Conservation (phyloP, 2,329 filamentous ascomycete species). For the Microdochium trichocladiopsis region DNA sequence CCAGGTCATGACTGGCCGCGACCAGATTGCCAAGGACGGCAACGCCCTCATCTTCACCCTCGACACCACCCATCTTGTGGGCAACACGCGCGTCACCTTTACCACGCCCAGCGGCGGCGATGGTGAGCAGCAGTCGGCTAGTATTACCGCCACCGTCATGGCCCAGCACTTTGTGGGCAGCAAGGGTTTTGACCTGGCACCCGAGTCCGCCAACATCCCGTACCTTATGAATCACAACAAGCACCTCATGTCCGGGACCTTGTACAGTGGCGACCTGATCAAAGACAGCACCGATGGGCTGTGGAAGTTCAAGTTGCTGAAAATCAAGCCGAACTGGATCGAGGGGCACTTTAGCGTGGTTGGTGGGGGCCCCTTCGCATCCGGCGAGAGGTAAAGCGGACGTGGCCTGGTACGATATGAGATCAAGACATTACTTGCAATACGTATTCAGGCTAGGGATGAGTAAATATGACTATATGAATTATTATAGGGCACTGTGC, state of each 20-base stretch:
- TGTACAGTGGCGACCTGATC: neutral
- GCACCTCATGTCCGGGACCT: neutral
- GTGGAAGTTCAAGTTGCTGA: neutral
- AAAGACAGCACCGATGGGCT: neutral
- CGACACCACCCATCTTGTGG: conserved; percentile 11
- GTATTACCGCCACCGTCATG: neutral
- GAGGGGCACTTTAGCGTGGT: neutral
- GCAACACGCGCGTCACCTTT: conserved; percentile 4
- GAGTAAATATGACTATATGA: too few species aligned
- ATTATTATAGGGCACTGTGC: neutral
- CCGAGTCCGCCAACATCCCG: neutral
- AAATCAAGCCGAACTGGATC: neutral
- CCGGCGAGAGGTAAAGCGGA: neutral
- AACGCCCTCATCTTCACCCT: conserved; percentile 14
- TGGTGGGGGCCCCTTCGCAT: neutral
- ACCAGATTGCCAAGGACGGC: conserved; percentile 10
- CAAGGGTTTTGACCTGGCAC: neutral
- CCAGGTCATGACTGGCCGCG: conserved; percentile 10
- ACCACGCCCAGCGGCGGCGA: too few species aligned
- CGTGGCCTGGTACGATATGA: too few species aligned
- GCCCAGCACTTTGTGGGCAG: neutral
- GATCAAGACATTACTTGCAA: neutral
- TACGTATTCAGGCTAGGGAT: too few species aligned
- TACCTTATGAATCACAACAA: neutral
- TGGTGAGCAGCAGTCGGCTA: neutral